A percentile compares a stretch with the other conserved stretches of the same genome.
Evolutionary conservation across 306 rosid species (phyloP).

Genomic region (Lablab purpureus): DNA sequence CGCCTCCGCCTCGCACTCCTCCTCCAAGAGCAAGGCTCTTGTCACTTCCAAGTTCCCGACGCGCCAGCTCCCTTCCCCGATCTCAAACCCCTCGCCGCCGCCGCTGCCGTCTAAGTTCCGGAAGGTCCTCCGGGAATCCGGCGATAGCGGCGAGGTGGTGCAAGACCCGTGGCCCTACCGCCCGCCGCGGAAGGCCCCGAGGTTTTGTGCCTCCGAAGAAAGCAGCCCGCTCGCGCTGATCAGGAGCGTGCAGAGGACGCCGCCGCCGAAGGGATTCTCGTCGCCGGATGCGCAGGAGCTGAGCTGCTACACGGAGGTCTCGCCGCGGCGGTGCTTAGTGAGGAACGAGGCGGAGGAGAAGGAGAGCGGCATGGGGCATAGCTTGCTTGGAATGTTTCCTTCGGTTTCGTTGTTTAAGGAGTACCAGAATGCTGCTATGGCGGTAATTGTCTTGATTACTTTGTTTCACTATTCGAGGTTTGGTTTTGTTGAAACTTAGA

Average conservation of each 20-base stretch:
- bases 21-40: slow-evolving; percentile 60
- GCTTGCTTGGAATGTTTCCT: slow-evolving; percentile 83
- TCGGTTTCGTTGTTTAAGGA: slow-evolving; percentile 90
- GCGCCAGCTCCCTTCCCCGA: slow-evolving; percentile 45
- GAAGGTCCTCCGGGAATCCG: slow-evolving; percentile 39
- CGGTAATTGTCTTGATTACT: slow-evolving; percentile 52
- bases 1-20: slow-evolving; percentile 73
- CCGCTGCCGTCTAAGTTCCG: slow-evolving; percentile 48
- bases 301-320: slow-evolving; percentile 53
- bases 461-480: not conserved
- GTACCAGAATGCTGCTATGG: slow-evolving; percentile 93
- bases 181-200: slow-evolving; percentile 70
- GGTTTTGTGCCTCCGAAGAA: slow-evolving; percentile 55
- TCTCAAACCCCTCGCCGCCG: slow-evolving; percentile 55
- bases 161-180: slow-evolving; percentile 75
- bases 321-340: slow-evolving; percentile 49
- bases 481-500: not conserved
- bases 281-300: slow-evolving; percentile 62
- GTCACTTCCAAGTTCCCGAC: slow-evolving; percentile 50
- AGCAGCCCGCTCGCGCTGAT: slow-evolving; percentile 67
- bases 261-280: slow-evolving; percentile 49
- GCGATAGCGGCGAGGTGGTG: slow-evolving; percentile 58
- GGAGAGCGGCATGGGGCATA: slow-evolving; percentile 51
- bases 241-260: slow-evolving; percentile 60
- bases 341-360: slow-evolving; percentile 54